Evolutionary conservation across 768 basidiomycete genomes (phyloP), one percentile per base, ranked within the genome.

Genomic region (Leccinum subtestaceum): DNA sequence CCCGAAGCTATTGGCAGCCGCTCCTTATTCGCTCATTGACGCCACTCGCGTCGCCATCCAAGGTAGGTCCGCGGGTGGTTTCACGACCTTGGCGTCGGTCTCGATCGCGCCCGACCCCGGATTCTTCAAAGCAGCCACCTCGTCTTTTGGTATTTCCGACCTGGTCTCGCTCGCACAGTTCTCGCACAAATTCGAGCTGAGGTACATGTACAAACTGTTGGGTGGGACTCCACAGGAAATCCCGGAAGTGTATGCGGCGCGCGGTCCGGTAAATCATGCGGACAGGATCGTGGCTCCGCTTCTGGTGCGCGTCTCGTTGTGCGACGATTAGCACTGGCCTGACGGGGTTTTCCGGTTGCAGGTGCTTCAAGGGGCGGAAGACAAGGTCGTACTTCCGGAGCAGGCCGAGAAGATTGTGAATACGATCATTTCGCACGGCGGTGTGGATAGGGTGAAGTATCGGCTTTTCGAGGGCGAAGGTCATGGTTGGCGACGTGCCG

Each of bases 31-130:
- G 9, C 81, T 87, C 64, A 79, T 89, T 55, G 91, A 94, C 60
- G 72, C 76, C 1, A 72, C 80, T 50, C 85, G 90, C 8, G 77
- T 83, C 5, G 82, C 84, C 17, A 86, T 93, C 60, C 84, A 87
- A 3, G 91, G 91, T 1, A 77, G 82, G 0, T 89, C 88, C 13
- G 81, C 89, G 4, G 90, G 91, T 5, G 91, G 91, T 0, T 91
- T 79, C 70, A 90, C 89, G 3, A 78, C 80, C 6, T 80, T 94
- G 34, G 77, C 75, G 0, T 64, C 78, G 7, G 70, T 85, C 11
- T 76, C 77, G 55, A 67, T 72, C 31, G 77, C 78, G 8, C 77
- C 72, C 11, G 73, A 76, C 11, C 72, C 77, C 0, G 69, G 77
- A 19, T 74, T 69, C 10, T 77, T 80, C 25, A 90, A 87, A 63